These are phyloP conservation scores for Stephanocyclus meneghinianus DNA, from an alignment of 352 stramenopile species.

Conservation along the genomic window DNA sequence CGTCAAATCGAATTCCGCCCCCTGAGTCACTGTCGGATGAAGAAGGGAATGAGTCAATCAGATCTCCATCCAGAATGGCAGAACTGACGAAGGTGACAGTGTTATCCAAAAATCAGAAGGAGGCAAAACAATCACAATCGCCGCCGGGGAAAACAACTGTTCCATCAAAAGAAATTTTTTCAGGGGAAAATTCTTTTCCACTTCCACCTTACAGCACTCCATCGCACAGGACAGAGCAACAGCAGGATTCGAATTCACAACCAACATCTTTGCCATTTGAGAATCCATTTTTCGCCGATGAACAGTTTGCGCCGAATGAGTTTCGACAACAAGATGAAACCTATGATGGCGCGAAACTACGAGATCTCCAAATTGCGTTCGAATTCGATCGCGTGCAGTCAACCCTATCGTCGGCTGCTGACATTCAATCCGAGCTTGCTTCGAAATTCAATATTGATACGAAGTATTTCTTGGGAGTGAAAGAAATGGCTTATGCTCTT, in stretches of 20 bases:
- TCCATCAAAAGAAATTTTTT: neutral
- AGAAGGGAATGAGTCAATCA: slow-evolving; percentile 14
- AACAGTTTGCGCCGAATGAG: neutral
- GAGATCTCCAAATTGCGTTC: slow-evolving; percentile 45
- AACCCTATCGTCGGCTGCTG: slow-evolving; percentile 16
- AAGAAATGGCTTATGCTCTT: slow-evolving; percentile 53
- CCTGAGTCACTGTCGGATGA: slow-evolving; percentile 7
- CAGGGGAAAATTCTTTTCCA: neutral
- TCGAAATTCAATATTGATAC: slow-evolving; percentile 37
- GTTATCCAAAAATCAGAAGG: slow-evolving; percentile 11
- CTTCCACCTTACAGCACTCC: neutral
- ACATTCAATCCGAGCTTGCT: slow-evolving; percentile 37
- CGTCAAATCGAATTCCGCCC: slow-evolving; percentile 4
- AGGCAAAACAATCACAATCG: slow-evolving; percentile 1
- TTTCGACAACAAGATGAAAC: slow-evolving; percentile 7
- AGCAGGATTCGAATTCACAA: neutral
- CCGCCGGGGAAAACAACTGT: neutral
- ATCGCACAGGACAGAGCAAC: neutral
- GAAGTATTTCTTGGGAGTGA: slow-evolving; percentile 45
- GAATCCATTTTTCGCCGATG: neutral
- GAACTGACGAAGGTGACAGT: slow-evolving; percentile 17
- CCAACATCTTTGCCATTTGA: neutral
- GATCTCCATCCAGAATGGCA: slow-evolving; percentile 19
- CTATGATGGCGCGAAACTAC: slow-evolving; percentile 27
- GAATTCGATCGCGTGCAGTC: slow-evolving; percentile 47